Conservation (phyloP, 306 rosid genomes). For the Biancaea sappan region DNA sequence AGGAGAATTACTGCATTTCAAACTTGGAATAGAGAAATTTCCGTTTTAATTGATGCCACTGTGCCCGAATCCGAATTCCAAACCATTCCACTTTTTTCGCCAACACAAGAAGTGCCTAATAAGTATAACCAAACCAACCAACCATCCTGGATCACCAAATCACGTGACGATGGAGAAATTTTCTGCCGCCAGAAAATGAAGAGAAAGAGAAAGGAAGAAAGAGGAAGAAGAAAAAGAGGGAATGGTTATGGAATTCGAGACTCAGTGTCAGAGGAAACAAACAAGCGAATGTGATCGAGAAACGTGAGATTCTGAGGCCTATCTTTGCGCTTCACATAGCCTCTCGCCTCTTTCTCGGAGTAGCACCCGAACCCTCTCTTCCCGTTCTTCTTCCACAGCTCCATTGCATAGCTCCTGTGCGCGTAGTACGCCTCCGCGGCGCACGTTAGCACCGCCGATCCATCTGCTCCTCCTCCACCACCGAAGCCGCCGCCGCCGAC, state of each 20-base stretch:
- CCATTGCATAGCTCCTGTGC: constrained; percentile 64
- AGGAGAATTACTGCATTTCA: no score
- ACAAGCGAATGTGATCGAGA: constrained; percentile 68
- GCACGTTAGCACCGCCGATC: constrained; percentile 1
- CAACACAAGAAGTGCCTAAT: no score
- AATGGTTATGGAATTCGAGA: no score
- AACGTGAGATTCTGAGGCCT: constrained; percentile 79
- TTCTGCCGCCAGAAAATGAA: neutral
- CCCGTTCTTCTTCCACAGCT: constrained; percentile 66
- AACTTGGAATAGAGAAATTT: no score
- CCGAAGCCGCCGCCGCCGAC: no score
- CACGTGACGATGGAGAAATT: no score
- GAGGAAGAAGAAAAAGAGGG: neutral
- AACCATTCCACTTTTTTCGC: no score
- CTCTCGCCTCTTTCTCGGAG: constrained; percentile 57
- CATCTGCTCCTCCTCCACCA: neutral
- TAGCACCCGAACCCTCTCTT: constrained; percentile 53
- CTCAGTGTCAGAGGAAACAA: constrained; percentile 40
- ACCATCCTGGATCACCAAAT: no score
- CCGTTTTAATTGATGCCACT: no score
- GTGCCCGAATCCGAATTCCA: no score
- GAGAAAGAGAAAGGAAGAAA: neutral
- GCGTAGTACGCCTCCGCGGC: constrained; percentile 80
- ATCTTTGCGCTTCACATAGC: constrained; percentile 76
- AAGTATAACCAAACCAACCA: no score